These are phyloP conservation scores for Typha latifolia DNA, from an alignment of 176 grass and related monocot species.

Conservation along the genomic window DNA sequence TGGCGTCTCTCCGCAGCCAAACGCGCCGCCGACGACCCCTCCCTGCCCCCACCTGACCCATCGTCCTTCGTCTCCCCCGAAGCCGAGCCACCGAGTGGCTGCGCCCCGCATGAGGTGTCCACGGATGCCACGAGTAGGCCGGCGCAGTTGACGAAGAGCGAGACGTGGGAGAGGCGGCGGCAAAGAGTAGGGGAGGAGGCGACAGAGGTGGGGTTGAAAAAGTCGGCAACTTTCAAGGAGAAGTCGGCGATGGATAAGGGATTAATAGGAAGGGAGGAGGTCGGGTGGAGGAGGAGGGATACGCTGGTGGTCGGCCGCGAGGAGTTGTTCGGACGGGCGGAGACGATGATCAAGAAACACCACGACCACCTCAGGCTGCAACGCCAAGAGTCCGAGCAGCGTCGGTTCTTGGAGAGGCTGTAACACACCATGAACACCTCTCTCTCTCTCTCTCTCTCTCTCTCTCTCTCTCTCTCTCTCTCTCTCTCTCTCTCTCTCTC, in stretches of 20 bases:
- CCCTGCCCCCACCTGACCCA: not conserved
- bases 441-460: too few species aligned
- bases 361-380: slow-evolving; percentile 67
- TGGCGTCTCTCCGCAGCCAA: slow-evolving; percentile 25
- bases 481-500: too few species aligned
- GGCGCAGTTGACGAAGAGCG: slow-evolving; percentile 43
- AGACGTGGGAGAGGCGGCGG: slow-evolving; percentile 48
- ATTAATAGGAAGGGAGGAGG: not conserved
- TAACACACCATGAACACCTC: too few species aligned
- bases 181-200: slow-evolving; percentile 11
- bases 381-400: slow-evolving; percentile 65
- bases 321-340: slow-evolving; percentile 53
- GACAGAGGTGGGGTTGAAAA: slow-evolving; percentile 14
- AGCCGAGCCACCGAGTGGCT: not conserved
- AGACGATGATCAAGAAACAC: slow-evolving; percentile 69
- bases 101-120: slow-evolving; percentile 2
- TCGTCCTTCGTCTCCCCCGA: slow-evolving; percentile 16
- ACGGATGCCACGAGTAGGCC: slow-evolving; percentile 38
- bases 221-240: slow-evolving; percentile 27
- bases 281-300: slow-evolving; percentile 62
- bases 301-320: slow-evolving; percentile 30
- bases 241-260: slow-evolving; percentile 8
- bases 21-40: not conserved
- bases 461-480: too few species aligned
- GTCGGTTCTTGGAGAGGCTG: slow-evolving; percentile 31